Base-by-base conservation (phyloP, 2,329 filamentous ascomycete species). In the Aspergillus brunneoviolaceus region DNA sequence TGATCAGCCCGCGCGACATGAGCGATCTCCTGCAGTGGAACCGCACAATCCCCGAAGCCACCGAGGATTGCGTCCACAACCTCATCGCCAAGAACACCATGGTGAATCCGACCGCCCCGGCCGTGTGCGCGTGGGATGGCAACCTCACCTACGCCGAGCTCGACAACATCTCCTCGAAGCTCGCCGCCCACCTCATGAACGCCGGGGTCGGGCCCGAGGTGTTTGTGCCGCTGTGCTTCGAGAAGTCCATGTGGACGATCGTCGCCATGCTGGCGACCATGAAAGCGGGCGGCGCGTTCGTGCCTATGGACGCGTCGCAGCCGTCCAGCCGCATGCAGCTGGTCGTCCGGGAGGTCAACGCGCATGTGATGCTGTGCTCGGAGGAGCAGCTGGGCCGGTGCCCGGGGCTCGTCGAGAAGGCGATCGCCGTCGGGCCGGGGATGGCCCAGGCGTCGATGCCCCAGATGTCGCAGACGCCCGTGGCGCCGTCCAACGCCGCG, bases 251-350 rank as follows among this genome's bases (percentile, higher is more conserved):
- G 70, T 78, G 76, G 76, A 72, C 74, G 49, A 65, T 74, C 23
- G 71, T 78, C 45, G 73, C 74, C 9, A 71, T 76, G 65, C 63
- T 78, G 48, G 74, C 70, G 49, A 72, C 75, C 12, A 69, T 77
- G 70, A 77, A 76, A 57, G 72, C 74, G 3, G 76, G 76, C 9
- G 75, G 72, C 19, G 73, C 74, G 6, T 78, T 77, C 51, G 74
- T 76, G 23, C 72, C 74, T 21, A 67, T 76, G 52, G 75, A 78
- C 57, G 73, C 75, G 35, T 66, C 68, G 19, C 74, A 75, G 52
- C 76, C 76, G 45, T 68, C 69, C 39, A 65, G 69, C 14, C 74
- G 76, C 4, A 67, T 77, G 25, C 69, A 74, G 60, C 61, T 64
- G 50, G 65, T 77, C 35, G 64, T 72, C 21, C 60, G 67, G 49